Evolutionary conservation across 805 yeast species (phyloP).

Genomic region (Ogataea henricii): DNA sequence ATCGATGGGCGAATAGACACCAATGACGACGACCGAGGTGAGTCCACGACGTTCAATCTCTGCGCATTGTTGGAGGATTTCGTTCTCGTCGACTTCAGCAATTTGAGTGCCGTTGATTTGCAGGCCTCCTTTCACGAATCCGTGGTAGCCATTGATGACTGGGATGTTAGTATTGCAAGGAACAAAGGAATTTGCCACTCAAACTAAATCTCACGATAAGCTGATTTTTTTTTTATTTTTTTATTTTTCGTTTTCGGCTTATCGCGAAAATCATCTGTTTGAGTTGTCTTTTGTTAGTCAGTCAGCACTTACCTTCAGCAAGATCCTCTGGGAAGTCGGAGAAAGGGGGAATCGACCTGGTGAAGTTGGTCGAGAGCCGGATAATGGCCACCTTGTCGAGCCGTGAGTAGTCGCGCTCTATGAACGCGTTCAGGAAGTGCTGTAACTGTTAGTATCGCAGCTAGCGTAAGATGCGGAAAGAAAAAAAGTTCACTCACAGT

Average conservation of each 20-base stretch:
- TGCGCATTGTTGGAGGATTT: slow-evolving; percentile 12
- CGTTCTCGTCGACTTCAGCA: slow-evolving; percentile 33
- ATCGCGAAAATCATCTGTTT: not conserved
- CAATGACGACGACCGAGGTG: slow-evolving; percentile 41
- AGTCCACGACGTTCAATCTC: slow-evolving; percentile 37
- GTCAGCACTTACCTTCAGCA: slow-evolving; percentile 11
- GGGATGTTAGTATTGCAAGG: slow-evolving; percentile 1
- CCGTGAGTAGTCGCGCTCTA: slow-evolving; percentile 44
- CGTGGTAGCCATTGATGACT: slow-evolving; percentile 38
- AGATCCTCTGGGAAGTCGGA: slow-evolving; percentile 46
- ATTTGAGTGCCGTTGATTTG: slow-evolving; percentile 43
- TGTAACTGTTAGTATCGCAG: not conserved
- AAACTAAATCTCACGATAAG: too few relatives aligned
- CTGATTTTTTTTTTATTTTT: too few relatives aligned
- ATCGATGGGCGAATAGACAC: slow-evolving; percentile 39
- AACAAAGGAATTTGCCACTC: not conserved
- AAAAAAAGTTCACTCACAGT: slow-evolving; percentile 36
- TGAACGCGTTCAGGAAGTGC: slow-evolving; percentile 50
- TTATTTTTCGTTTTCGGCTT: too few relatives aligned
- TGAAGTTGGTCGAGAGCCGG: slow-evolving; percentile 44
- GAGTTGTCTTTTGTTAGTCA: not conserved
- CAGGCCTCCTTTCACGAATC: slow-evolving; percentile 41
- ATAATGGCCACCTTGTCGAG: slow-evolving; percentile 46
- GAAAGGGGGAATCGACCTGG: slow-evolving; percentile 41
- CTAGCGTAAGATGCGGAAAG: not conserved